phyloP scores from a whole-genome alignment of 768 basidiomycete species.

The Mycena capillaripes region DNA sequence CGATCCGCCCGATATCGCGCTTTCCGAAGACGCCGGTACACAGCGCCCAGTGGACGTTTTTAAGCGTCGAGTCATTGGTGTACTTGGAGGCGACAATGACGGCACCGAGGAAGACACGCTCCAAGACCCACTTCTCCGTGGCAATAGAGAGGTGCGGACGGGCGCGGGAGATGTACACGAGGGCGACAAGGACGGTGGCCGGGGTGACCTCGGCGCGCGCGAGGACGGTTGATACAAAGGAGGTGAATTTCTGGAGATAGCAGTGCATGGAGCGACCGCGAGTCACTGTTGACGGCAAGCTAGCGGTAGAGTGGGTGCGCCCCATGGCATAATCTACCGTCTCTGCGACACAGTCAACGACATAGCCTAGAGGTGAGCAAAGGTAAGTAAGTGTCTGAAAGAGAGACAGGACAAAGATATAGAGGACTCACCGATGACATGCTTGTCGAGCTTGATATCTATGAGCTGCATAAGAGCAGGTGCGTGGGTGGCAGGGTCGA shows the following conservation, averaged over 20 bases:
- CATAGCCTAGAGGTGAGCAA: slow-evolving; percentile 67
- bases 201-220: slow-evolving; percentile 80
- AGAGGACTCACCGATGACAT: slow-evolving; percentile 73
- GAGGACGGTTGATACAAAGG: slow-evolving; percentile 79
- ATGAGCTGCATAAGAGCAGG: slow-evolving; percentile 78
- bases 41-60: slow-evolving; percentile 93
- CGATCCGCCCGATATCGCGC: slow-evolving; percentile 84
- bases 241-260: slow-evolving; percentile 69
- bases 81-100: slow-evolving; percentile 92
- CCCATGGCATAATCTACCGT: slow-evolving; percentile 85
- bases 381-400: neutral
- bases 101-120: slow-evolving; percentile 93
- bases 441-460: slow-evolving; percentile 71
- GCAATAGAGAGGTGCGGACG: slow-evolving; percentile 86
- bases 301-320: slow-evolving; percentile 67
- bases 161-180: slow-evolving; percentile 84
- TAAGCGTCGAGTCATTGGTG: slow-evolving; percentile 89
- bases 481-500: slow-evolving; percentile 66
- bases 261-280: slow-evolving; percentile 64
- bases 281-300: neutral
- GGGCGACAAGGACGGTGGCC: slow-evolving; percentile 75
- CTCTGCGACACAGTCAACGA: slow-evolving; percentile 77
- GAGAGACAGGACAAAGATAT: neutral
- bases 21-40: slow-evolving; percentile 88
- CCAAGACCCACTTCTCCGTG: slow-evolving; percentile 87